These are phyloP conservation scores for Tuber borchii DNA, from an alignment of 495 filamentous ascomycete genomes.

Conservation along the genomic window DNA sequence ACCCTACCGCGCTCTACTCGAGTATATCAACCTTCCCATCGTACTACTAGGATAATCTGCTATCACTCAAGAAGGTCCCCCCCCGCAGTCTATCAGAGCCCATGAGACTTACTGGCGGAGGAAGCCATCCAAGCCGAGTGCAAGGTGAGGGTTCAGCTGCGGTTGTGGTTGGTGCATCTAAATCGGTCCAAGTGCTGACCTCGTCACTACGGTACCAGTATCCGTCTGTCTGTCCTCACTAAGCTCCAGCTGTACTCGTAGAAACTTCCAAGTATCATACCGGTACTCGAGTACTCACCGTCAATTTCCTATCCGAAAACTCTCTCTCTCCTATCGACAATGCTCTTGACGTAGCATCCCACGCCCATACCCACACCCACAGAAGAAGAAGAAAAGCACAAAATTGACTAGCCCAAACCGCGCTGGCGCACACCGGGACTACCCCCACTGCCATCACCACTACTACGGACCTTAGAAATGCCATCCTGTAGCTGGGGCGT, in stretches of 20 bases:
- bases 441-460: not conserved
- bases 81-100: not conserved
- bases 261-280: not conserved
- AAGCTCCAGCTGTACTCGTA: not conserved
- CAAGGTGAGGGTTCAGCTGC: not conserved
- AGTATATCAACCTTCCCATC: no score
- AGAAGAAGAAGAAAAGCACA: not conserved
- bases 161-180: not conserved
- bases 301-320: not conserved
- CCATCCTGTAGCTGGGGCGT: conserved; percentile 1
- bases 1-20: not conserved
- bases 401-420: not conserved
- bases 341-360: not conserved
- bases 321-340: not conserved
- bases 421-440: not conserved
- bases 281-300: not conserved
- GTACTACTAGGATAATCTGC: no score
- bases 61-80: not conserved
- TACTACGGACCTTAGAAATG: not conserved
- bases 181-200: not conserved
- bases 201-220: not conserved
- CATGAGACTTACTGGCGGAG: not conserved
- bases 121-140: not conserved
- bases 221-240: not conserved
- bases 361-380: not conserved